phyloP scores from a whole-genome alignment of 345 rosid genomes.

The Ceriops zippeliana region DNA sequence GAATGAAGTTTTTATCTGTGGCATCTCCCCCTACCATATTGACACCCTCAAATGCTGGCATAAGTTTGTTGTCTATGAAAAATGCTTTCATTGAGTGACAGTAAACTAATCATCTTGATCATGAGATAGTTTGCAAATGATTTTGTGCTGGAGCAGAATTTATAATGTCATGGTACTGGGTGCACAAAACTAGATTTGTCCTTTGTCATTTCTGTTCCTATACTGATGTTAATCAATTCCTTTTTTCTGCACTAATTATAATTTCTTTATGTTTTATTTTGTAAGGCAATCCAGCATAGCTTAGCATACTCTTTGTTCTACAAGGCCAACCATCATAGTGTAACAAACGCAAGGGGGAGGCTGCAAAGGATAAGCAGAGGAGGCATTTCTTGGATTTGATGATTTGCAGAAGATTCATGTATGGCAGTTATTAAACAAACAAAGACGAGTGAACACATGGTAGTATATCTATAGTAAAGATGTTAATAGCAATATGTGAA shows the following conservation, averaged over 20 bases:
- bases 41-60: not conserved
- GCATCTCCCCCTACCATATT: not conserved
- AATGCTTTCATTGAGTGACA: not conserved
- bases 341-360: not conserved
- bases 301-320: not conserved
- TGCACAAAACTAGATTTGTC: too few relatives aligned
- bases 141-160: too few relatives aligned
- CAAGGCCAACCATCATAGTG: not conserved
- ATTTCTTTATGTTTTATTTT: not conserved
- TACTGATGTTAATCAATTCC: too few relatives aligned
- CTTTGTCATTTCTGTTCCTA: too few relatives aligned
- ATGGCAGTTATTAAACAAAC: too few relatives aligned
- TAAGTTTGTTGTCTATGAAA: not conserved
- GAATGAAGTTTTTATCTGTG: not conserved
- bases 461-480: too few relatives aligned
- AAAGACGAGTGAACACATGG: too few relatives aligned
- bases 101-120: not conserved
- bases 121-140: too few relatives aligned
- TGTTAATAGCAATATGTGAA: too few relatives aligned
- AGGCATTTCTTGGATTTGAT: too few relatives aligned
- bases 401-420: too few relatives aligned
- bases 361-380: not conserved
- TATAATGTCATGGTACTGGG: too few relatives aligned
- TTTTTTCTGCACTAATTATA: not conserved
- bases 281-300: not conserved